phyloP scores from a whole-genome alignment of 371 early-diverging fungal genomes.

The Apophysomyces trapeziformis region DNA sequence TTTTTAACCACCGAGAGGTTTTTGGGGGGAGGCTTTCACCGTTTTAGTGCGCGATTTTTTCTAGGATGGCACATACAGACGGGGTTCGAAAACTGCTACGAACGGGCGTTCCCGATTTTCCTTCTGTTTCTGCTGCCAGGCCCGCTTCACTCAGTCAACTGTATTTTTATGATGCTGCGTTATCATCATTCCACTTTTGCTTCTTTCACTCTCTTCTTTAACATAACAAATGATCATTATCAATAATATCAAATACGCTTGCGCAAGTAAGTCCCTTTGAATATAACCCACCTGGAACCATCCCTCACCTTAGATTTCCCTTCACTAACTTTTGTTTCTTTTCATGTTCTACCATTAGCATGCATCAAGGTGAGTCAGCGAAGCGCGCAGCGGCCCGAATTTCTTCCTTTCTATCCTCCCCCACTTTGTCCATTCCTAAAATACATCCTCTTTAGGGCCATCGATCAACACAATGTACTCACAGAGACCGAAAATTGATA shows the following conservation, averaged over 20 bases:
- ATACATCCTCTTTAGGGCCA: neutral
- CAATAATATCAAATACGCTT: slow-evolving; percentile 4
- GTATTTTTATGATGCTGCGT: neutral
- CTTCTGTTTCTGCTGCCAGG: slow-evolving; percentile 1
- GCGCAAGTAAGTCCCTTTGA: slow-evolving; percentile 1
- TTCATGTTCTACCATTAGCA: neutral
- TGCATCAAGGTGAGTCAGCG: slow-evolving; percentile 9
- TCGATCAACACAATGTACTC: slow-evolving; percentile 7
- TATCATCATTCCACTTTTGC: slow-evolving; percentile 10
- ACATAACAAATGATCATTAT: slow-evolving; percentile 2
- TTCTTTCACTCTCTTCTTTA: slow-evolving; percentile 1
- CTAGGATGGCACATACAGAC: neutral
- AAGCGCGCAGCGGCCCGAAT: neutral
- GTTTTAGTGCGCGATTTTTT: slow-evolving; percentile 5
- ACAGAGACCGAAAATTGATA: slow-evolving; percentile 7
- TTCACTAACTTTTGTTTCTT: neutral
- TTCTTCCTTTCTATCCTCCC: neutral
- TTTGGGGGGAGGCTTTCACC: neutral
- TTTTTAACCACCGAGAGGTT: too few species aligned
- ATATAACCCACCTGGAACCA: too few species aligned
- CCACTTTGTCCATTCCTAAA: neutral
- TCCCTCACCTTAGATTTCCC: too few species aligned
- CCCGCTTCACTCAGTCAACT: neutral
- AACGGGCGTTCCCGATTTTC: neutral
- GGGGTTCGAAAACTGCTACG: neutral